Percentiles rank a stretch among this genome's conserved stretches.
These are phyloP conservation scores for Tulasnella sp. DNA, from an alignment of 768 basidiomycete genomes.

Conservation along the genomic window DNA sequence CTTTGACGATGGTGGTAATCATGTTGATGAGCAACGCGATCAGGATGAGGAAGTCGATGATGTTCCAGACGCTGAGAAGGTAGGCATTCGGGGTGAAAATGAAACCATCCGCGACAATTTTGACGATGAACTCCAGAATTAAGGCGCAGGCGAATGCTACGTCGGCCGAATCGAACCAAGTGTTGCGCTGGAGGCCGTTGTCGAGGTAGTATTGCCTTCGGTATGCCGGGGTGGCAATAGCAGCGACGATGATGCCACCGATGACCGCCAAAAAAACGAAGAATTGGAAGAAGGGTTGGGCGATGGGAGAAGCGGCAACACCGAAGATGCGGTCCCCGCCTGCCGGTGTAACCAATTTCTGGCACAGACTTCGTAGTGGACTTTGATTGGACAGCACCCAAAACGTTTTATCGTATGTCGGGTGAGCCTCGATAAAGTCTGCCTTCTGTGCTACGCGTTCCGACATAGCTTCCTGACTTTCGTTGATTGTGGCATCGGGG, in stretches of 20 bases:
- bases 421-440: slow-evolving; percentile 84
- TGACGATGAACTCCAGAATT: slow-evolving; percentile 80
- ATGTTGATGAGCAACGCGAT: slow-evolving; percentile 70
- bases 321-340: slow-evolving; percentile 87
- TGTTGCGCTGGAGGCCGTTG: slow-evolving; percentile 58
- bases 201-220: slow-evolving; percentile 62
- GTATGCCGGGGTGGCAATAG: slow-evolving; percentile 78
- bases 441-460: slow-evolving; percentile 73
- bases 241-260: slow-evolving; percentile 76
- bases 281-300: slow-evolving; percentile 69
- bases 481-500: slow-evolving; percentile 49
- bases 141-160: slow-evolving; percentile 64
- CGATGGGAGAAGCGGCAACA: slow-evolving; percentile 56
- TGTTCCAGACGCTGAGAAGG: slow-evolving; percentile 85
- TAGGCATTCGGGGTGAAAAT: slow-evolving; percentile 89
- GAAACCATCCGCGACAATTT: slow-evolving; percentile 89
- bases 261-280: slow-evolving; percentile 70
- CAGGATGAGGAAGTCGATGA: slow-evolving; percentile 84
- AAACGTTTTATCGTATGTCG: slow-evolving; percentile 83
- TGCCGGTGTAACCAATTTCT: slow-evolving; percentile 76
- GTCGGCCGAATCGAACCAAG: slow-evolving; percentile 89
- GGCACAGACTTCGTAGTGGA: slow-evolving; percentile 65
- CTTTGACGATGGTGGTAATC: slow-evolving; percentile 63
- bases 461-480: slow-evolving; percentile 56
- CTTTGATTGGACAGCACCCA: slow-evolving; percentile 86